These are phyloP conservation scores for Trifolium repens DNA, from an alignment of 306 rosid genomes.

Conservation along the genomic window DNA sequence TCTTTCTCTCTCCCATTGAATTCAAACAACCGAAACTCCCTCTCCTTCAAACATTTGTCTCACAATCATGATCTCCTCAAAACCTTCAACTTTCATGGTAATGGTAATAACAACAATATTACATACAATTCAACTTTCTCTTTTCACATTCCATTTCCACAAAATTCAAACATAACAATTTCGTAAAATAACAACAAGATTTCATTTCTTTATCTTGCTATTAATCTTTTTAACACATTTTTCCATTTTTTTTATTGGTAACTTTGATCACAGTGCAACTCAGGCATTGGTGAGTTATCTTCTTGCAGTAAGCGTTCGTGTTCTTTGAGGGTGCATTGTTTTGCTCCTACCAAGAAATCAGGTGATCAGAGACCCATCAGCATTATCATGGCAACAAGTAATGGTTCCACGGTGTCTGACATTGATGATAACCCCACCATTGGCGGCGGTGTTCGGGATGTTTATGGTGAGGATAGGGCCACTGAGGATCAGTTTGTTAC, in stretches of 20 bases:
- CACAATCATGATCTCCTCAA: constrained; percentile 7
- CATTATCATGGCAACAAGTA: constrained; percentile 56
- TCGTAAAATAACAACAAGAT: background rate
- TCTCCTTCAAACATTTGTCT: constrained; percentile 1
- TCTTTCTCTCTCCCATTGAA: background rate
- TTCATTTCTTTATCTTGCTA: background rate
- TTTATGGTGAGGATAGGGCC: constrained; percentile 72
- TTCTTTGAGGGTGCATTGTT: constrained; percentile 54
- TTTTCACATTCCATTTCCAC: background rate
- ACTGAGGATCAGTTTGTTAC: constrained; percentile 78
- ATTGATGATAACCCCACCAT: constrained; percentile 45
- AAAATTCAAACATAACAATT: background rate
- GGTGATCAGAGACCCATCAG: constrained; percentile 45
- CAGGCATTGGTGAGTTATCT: constrained; percentile 47
- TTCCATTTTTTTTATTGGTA: constrained; percentile 5
- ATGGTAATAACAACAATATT: background rate
- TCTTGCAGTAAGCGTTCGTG: constrained; percentile 13
- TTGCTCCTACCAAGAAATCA: constrained; percentile 25
- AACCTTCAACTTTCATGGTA: background rate
- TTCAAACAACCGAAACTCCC: constrained; percentile 12
- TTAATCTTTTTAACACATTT: background rate
- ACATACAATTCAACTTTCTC: too few species aligned
- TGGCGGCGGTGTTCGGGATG: constrained; percentile 68
- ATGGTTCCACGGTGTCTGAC: constrained; percentile 46
- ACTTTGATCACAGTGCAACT: constrained; percentile 51